Evolutionary conservation across 441 rosid genomes (phyloP).

Genomic region (Erysimum pusillum): DNA sequence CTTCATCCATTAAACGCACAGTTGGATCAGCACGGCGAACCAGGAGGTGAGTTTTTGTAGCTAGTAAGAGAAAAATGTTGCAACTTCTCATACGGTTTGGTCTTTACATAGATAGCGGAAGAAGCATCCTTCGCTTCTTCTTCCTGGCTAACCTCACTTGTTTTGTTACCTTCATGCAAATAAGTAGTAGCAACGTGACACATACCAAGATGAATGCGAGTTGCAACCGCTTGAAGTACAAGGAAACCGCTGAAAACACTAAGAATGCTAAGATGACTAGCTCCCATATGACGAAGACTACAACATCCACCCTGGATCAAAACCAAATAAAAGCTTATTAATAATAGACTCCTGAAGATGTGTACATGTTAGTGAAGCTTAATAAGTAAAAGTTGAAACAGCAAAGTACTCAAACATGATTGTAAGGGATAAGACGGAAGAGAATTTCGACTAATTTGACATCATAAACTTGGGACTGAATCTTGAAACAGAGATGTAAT

Average conservation of each 20-base stretch:
- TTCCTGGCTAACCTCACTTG: constrained; percentile 81
- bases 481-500: neutral
- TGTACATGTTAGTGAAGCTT: constrained; percentile 4
- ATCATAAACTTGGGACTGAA: neutral
- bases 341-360: constrained; percentile 4
- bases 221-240: constrained; percentile 77
- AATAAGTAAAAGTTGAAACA: neutral
- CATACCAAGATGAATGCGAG: constrained; percentile 80
- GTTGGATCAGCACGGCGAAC: constrained; percentile 2
- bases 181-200: constrained; percentile 73
- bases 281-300: constrained; percentile 91
- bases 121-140: constrained; percentile 97
- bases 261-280: constrained; percentile 82
- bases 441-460: neutral
- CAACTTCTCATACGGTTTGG: constrained; percentile 30
- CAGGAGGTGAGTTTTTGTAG: constrained; percentile 31
- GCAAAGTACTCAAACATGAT: neutral
- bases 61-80: constrained; percentile 36
- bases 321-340: constrained; percentile 11
- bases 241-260: constrained; percentile 91
- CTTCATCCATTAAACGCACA: constrained; percentile 10
- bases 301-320: constrained; percentile 88
- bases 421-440: neutral
- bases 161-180: constrained; percentile 87
- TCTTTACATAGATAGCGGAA: constrained; percentile 88